phyloP scores from a whole-genome alignment of 495 filamentous ascomycete genomes.

The Penicilliopsis zonata region DNA sequence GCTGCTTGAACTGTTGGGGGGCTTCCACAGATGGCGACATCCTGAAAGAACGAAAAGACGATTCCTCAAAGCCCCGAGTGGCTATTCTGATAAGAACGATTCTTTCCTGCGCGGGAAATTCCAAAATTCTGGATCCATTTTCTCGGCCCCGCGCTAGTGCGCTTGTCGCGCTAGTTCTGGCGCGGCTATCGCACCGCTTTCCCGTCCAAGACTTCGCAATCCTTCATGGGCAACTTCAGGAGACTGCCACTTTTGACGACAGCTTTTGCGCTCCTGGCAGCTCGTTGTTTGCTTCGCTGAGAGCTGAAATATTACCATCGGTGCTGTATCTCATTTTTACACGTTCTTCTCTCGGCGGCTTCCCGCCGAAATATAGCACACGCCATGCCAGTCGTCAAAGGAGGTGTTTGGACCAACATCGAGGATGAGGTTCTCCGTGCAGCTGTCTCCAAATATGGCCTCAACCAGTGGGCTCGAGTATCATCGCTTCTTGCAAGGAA shows the following conservation, averaged over 20 bases:
- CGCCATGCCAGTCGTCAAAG: slow-evolving; percentile 92
- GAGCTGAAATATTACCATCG: no score
- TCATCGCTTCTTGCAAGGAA: slow-evolving; percentile 95
- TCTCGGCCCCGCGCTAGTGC: slow-evolving; percentile 8
- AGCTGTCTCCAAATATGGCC: slow-evolving; percentile 85
- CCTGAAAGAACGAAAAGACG: no score
- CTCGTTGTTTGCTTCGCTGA: background rate
- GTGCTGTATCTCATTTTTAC: slow-evolving; percentile 3
- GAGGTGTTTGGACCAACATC: slow-evolving; percentile 84
- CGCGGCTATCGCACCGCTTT: slow-evolving; percentile 15
- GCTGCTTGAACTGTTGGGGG: slow-evolving; percentile 58
- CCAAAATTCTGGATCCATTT: slow-evolving; percentile 18
- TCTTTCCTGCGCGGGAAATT: no score
- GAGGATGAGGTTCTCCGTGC: slow-evolving; percentile 97
- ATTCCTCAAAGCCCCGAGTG: no score
- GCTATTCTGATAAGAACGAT: no score
- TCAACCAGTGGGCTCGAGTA: slow-evolving; percentile 98
- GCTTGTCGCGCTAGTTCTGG: slow-evolving; percentile 11
- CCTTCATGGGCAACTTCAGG: no score
- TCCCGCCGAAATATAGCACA: slow-evolving; percentile 5
- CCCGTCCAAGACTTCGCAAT: background rate
- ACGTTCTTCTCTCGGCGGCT: slow-evolving; percentile 8
- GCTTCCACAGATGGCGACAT: slow-evolving; percentile 30
- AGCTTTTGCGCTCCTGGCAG: background rate
- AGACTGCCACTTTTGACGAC: no score